Evolutionary conservation across 2,329 filamentous ascomycete genomes (phyloP).

Genomic region (Stemphylium beticola): DNA sequence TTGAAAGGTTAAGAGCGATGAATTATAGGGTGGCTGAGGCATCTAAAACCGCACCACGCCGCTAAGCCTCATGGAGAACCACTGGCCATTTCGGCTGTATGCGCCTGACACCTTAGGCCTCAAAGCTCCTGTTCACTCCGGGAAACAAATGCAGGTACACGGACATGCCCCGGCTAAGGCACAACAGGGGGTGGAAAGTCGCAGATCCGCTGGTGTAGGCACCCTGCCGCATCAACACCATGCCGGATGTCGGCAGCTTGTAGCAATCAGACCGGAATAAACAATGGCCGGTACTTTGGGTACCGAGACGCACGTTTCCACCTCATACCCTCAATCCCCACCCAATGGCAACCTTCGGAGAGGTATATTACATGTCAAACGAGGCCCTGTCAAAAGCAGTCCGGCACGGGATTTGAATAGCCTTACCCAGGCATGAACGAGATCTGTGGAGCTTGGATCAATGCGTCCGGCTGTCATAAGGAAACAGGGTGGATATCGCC

Average conservation of each 20-base stretch:
- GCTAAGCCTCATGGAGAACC: constrained; percentile 31
- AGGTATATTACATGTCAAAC: constrained; percentile 8
- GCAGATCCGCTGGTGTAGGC: constrained; percentile 29
- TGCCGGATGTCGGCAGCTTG: constrained; percentile 28
- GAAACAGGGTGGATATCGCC: constrained; percentile 24
- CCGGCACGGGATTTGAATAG: not conserved
- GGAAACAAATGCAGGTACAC: constrained; percentile 31
- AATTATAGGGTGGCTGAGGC: constrained; percentile 17
- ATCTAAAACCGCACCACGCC: constrained; percentile 25
- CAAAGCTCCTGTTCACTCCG: constrained; percentile 10
- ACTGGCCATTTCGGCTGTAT: constrained; percentile 28
- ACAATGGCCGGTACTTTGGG: constrained; percentile 17
- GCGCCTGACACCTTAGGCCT: constrained; percentile 25
- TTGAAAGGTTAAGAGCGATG: constrained; percentile 6
- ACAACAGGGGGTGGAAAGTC: constrained; percentile 22
- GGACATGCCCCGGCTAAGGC: constrained; percentile 13
- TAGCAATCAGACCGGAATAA: constrained; percentile 33
- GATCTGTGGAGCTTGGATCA: constrained; percentile 19
- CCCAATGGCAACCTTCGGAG: not conserved
- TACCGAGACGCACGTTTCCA: constrained; percentile 11
- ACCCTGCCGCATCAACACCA: constrained; percentile 18
- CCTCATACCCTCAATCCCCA: constrained; percentile 7
- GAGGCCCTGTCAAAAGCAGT: not conserved
- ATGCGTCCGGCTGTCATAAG: constrained; percentile 20
- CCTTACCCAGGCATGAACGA: constrained; percentile 17